phyloP scores from a whole-genome alignment of 805 yeast genomes.

The Tetrapisispora pingtungensis region DNA sequence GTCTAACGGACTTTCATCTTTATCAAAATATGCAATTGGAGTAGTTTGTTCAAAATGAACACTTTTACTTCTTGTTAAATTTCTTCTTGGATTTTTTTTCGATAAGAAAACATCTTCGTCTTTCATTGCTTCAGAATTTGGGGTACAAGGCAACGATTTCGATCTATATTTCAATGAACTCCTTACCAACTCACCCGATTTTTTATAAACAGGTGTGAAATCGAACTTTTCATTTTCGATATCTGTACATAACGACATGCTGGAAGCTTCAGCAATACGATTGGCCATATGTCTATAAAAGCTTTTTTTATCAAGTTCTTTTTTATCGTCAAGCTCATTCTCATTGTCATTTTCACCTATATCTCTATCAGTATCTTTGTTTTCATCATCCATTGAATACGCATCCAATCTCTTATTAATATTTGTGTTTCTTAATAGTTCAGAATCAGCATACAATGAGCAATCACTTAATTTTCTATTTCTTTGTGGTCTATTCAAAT shows the following conservation, averaged over 20 bases:
- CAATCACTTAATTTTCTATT: constrained; percentile 9
- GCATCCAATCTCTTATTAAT: constrained; percentile 14
- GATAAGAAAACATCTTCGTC: background rate
- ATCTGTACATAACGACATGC: constrained; percentile 23
- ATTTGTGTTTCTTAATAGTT: constrained; percentile 23
- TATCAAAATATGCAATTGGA: constrained; percentile 66
- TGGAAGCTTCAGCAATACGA: constrained; percentile 14
- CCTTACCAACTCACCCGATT: constrained; percentile 68
- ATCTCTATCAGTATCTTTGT: background rate
- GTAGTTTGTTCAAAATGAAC: constrained; percentile 72
- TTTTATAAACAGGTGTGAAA: constrained; percentile 42
- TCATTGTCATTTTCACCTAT: background rate
- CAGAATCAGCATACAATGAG: constrained; percentile 18
- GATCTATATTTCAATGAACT: constrained; percentile 28
- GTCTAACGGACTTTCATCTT: constrained; percentile 42
- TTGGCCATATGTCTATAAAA: constrained; percentile 8
- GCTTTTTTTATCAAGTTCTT: background rate
- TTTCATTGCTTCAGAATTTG: background rate
- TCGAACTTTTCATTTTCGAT: background rate
- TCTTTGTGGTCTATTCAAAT: constrained; percentile 24
- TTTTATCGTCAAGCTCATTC: background rate
- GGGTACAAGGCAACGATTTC: constrained; percentile 35
- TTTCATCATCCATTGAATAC: background rate
- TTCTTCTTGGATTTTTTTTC: background rate
- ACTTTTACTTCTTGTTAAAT: constrained; percentile 49